Base-by-base conservation (phyloP, 148 eudicot species). In the Rhododendron ferrugineum region DNA sequence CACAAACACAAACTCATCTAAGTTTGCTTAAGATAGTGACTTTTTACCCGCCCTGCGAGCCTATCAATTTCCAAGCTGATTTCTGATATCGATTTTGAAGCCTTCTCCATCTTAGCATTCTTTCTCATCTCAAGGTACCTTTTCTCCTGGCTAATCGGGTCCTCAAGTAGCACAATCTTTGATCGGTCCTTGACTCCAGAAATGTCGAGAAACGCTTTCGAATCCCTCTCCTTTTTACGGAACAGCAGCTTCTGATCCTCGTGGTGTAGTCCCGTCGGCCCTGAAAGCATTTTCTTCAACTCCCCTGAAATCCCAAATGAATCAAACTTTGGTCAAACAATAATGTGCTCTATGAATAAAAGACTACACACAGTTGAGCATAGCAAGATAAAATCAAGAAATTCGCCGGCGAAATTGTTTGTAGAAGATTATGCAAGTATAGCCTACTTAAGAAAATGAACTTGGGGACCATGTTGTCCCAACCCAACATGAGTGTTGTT, bases 251-350 rank as follows among this genome's bases (percentile, higher is more conserved):
- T 96, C 86, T 93, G 96, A 88, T 96, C 99, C 85, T 93, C 90
- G 81, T 96, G 97, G 90, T 96, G 99, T 81, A 96, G 88, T 37
- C 99, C 98, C 15, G 97, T 96, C 79, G 95, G 93, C 81, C 89
- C 98, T 1, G 91, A 28, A 84, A 96, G 86, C 93, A 89, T 88
- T 87, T 94, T 96, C 97, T 96, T 96, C 93, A 96, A 89, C 78
- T 96, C 99, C 86, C 99, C 99, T 96, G 85, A 83, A 85, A 50
- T 37, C 54, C 76, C 32, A 40, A 84, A 54, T 56, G 22, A 3
- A 66, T 66, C 73, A 28, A 11, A 28, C 34, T 10, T n/a, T 64
- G 72, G 15, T 6, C 66, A 58, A 64, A 64, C 72, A 23, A n/a
- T n/a, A 10, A n/a, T 26, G 73, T 26, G 34, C 73, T 66, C 73